Base-by-base conservation (phyloP, 345 rosid species). In the Microcos paniculata region DNA sequence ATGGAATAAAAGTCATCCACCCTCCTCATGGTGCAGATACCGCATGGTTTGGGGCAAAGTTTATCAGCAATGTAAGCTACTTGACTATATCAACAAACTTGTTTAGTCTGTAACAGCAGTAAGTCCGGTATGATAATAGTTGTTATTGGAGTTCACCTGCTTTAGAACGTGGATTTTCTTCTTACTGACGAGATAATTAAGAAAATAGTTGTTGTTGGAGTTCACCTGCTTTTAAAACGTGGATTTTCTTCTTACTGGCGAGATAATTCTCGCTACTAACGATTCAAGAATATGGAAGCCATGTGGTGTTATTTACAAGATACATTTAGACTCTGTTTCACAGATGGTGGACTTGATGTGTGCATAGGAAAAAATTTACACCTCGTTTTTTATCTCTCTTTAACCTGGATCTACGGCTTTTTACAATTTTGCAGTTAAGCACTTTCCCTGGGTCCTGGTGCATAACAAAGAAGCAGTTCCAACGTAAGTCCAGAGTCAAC, bases 1-100 rank as follows among this genome's bases (percentile, higher is more conserved):
- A 80, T 61, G 94, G 94, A 76, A 71, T 90, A 72, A 88, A 79
- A 87, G 94, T 93, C 71, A 67, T 90, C 73, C 87, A 91, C 62
- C 93, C 97, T 80, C 87, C 97, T 48, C 73, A 80, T 6, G 92
- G 94, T 35, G 90, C 82, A n/a, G 90, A 95, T 78, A 81, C 92
- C 40, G 88, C 94, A 31, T 95, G 99, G 99, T 91, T 85, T 45
- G 98, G 99, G 49, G 98, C 93, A 31, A 95, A 95, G 85, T 88
- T 86, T 52, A 80, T 93, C 57, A 83, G 91, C 88, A 96, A 89
- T 45, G 99, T 96, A 87, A 90, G 94, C 70, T 48, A 21, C 80
- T 63, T 49, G 0, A 63, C 69, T 30, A 11, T 31, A 58, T 45
- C 59, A 45, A 7, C 26, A 12, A 23, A 21, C 26, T 13, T 67